A percentile compares a stretch with the other conserved stretches of the same genome.
Conservation (phyloP, 495 filamentous ascomycete species). For the Xanthoparmelia taractica region DNA sequence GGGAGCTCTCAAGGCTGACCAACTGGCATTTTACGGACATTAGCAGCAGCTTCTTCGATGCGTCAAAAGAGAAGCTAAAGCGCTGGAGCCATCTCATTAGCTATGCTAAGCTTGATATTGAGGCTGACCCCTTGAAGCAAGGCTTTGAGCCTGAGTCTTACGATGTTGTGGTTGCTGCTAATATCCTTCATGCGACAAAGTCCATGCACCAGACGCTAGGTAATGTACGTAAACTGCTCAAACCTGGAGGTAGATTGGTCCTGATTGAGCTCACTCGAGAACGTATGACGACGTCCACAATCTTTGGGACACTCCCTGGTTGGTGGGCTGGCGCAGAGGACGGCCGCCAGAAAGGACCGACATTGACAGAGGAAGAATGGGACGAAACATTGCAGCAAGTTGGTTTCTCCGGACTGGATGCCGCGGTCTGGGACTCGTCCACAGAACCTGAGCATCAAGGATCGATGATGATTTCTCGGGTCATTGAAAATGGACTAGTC, state of each 20-base stretch:
- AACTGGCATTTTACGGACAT: conserved; percentile 36
- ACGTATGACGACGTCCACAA: conserved; percentile 1
- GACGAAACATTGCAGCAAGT: conserved; percentile 8
- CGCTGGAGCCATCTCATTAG: conserved; percentile 9
- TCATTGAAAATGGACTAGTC: neutral
- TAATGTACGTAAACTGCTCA: conserved; percentile 29
- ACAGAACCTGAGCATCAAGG: conserved; percentile 13
- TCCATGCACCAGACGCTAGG: conserved; percentile 34
- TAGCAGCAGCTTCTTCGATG: conserved; percentile 35
- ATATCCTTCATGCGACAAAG: conserved; percentile 28
- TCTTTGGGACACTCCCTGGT: conserved; percentile 23
- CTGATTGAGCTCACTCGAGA: conserved; percentile 22
- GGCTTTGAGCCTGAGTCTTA: conserved; percentile 32
- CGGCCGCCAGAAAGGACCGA: conserved; percentile 15
- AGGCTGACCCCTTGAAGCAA: conserved; percentile 34
- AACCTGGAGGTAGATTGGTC: conserved; percentile 24
- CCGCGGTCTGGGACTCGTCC: conserved; percentile 6
- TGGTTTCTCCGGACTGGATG: conserved; percentile 17
- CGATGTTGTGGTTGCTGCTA: conserved; percentile 28
- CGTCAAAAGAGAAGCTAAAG: conserved; percentile 24
- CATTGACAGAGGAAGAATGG: conserved; percentile 23
- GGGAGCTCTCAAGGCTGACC: neutral
- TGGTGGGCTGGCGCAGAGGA: conserved; percentile 28
- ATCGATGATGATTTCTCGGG: conserved; percentile 15
- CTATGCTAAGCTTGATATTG: conserved; percentile 17